Percentiles rank a stretch among this genome's conserved stretches.
phyloP scores from a whole-genome alignment of 352 stramenopile species.

The Pythium rishiriense region DNA sequence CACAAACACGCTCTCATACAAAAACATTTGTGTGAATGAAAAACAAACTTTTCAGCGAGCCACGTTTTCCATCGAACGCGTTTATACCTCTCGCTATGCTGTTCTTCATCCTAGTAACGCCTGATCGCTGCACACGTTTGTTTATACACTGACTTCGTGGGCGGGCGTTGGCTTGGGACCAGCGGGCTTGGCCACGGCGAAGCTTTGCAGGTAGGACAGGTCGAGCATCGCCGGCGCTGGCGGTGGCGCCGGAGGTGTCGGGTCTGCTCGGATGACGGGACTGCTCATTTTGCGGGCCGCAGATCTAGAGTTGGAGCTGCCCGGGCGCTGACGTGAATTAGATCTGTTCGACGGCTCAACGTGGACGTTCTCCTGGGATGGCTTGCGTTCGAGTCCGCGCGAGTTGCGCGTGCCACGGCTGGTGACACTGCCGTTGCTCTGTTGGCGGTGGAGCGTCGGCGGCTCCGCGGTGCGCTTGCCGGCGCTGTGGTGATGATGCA shows the following conservation, averaged over 20 bases:
- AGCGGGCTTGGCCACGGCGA: constrained; percentile 10
- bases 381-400: constrained; percentile 1
- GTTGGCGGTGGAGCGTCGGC: not conserved
- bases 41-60: not conserved
- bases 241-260: not conserved
- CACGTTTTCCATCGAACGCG: not conserved
- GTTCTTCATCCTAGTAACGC: not conserved
- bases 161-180: not conserved
- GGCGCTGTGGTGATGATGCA: not conserved
- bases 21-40: too few species aligned
- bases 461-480: not conserved
- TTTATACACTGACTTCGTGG: constrained; percentile 8
- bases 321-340: not conserved
- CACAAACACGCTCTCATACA: too few species aligned
- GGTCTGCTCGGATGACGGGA: not conserved
- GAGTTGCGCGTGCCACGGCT: not conserved
- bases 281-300: not conserved
- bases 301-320: constrained; percentile 2
- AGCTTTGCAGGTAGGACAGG: constrained; percentile 26
- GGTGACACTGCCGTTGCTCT: not conserved
- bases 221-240: constrained; percentile 12
- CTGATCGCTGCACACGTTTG: not conserved
- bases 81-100: not conserved
- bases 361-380: not conserved
- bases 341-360: not conserved